These are phyloP conservation scores for Jasminum sambac DNA, from an alignment of 257 asterid genomes.

Conservation along the genomic window DNA sequence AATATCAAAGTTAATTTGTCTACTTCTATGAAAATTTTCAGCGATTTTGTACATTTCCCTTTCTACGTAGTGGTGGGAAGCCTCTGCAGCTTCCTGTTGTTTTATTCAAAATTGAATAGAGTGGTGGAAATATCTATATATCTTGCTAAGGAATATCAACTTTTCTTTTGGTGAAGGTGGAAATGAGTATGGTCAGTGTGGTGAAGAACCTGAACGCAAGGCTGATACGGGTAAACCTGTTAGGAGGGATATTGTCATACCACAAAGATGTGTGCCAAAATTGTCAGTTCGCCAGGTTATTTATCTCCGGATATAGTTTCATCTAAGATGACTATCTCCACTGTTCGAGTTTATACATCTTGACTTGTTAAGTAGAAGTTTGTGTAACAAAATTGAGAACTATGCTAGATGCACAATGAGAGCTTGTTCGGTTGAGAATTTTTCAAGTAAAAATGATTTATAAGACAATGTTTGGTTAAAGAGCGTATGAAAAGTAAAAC, in stretches of 20 bases:
- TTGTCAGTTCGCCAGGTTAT: constrained; percentile 93
- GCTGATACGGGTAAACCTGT: constrained; percentile 83
- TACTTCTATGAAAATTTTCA: constrained; percentile 18
- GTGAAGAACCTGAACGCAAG: constrained; percentile 97
- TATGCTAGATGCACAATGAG: constrained; percentile 7
- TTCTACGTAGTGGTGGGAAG: too few relatives aligned
- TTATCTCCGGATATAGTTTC: constrained; percentile 17
- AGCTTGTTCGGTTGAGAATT: too few relatives aligned
- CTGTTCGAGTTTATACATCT: constrained; percentile 3
- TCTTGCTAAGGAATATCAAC: constrained; percentile 20
- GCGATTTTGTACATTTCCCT: constrained; percentile 12
- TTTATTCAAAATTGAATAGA: background rate
- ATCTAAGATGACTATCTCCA: background rate
- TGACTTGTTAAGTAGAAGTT: constrained; percentile 16
- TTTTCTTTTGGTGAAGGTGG: constrained; percentile 64
- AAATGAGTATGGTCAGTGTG: constrained; percentile 98
- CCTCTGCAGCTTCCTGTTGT: too few relatives aligned
- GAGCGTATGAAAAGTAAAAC: too few relatives aligned
- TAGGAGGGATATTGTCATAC: constrained; percentile 90
- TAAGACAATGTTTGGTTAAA: too few relatives aligned
- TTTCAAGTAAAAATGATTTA: too few relatives aligned
- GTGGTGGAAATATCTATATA: background rate
- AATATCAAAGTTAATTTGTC: constrained; percentile 3
- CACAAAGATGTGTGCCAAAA: constrained; percentile 84
- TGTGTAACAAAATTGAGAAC: constrained; percentile 3